Base-by-base conservation (phyloP, 2,329 filamentous ascomycete species). In the Hortaea werneckii region DNA sequence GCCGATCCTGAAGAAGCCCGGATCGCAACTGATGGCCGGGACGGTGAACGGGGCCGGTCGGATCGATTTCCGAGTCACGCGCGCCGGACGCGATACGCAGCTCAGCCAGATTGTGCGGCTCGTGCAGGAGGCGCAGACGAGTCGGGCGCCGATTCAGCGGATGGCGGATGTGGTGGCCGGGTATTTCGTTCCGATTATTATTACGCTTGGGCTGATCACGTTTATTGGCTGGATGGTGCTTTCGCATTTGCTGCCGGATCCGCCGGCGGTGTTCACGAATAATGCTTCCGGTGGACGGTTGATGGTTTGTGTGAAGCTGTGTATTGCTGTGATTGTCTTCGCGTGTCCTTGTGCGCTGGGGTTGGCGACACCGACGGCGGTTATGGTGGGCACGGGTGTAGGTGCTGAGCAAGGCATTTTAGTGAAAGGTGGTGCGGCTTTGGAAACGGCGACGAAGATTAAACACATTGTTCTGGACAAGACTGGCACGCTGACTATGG, bases 321-420 rank as follows among this genome's bases (percentile, higher is more conserved):
- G 92, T 67, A 98, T 98, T 57, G 94, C 92, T 0, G 92, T 98
- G 54, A 94, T 98, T 60, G 92, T 96, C 20, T 95, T 98, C 65
- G 92, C 92, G 4, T 98, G 92, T 61, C 92, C 92, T 12, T 98
- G 92, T 62, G 92, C 92, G 1, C 79, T 98, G n/a, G 92, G 92
- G 46, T 76, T 98, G 12, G 89, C 88, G 26, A 96, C 92, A 1
- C 92, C 92, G 2, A 98, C 92, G 0, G 92, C 92, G 2, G 89
- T 98, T 63, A 96, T 98, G 92, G 92, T 98, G 29, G 92, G 92
- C 38, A 96, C 92, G n/a, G 92, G 92, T 48, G 82, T 95, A 29
- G 92, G 92, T 42, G 92, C 92, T 2, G 86, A 95, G 66, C 84
- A 95, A 56, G 92, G 92, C 26, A 98, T 98, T 56, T 73, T 98